Conservation (phyloP, 1,284 basidiomycete genomes). For the Cutaneotrichosporon sp. region DNA sequence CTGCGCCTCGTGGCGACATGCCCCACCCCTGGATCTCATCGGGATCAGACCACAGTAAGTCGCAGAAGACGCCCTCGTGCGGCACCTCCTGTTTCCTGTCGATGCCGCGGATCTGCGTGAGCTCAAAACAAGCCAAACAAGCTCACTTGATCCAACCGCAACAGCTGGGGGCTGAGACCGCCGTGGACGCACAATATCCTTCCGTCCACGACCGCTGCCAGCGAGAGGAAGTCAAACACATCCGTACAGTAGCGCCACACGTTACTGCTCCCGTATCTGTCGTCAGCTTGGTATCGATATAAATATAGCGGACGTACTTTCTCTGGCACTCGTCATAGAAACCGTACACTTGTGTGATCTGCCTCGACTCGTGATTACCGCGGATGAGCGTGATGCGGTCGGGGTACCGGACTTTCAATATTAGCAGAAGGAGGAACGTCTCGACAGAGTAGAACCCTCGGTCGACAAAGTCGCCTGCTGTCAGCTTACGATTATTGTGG, state of each 20-base stretch:
- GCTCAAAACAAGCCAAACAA: background rate
- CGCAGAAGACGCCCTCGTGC: constrained; percentile 99
- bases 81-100: constrained; percentile 98
- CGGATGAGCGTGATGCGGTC: constrained; percentile 96
- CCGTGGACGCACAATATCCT: constrained; percentile 91
- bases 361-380: constrained; percentile 97
- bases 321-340: constrained; percentile 98
- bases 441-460: constrained; percentile 97
- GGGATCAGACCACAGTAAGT: constrained; percentile 97
- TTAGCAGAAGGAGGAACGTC: constrained; percentile 89
- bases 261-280: constrained; percentile 78
- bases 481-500: constrained; percentile 1
- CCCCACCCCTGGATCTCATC: constrained; percentile 96
- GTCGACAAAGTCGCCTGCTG: constrained; percentile 80
- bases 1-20: constrained; percentile 92
- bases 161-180: constrained; percentile 82
- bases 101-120: constrained; percentile 80
- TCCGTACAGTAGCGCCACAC: constrained; percentile 99
- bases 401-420: constrained; percentile 95
- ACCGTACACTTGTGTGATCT: constrained; percentile 98
- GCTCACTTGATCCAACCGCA: constrained; percentile 79
- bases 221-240: constrained; percentile 93
- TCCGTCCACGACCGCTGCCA: constrained; percentile 93
- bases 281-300: constrained; percentile 1
- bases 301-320: constrained; percentile 57